phyloP scores from a whole-genome alignment of 768 basidiomycete genomes.

The Neoboletus subvelutipes region DNA sequence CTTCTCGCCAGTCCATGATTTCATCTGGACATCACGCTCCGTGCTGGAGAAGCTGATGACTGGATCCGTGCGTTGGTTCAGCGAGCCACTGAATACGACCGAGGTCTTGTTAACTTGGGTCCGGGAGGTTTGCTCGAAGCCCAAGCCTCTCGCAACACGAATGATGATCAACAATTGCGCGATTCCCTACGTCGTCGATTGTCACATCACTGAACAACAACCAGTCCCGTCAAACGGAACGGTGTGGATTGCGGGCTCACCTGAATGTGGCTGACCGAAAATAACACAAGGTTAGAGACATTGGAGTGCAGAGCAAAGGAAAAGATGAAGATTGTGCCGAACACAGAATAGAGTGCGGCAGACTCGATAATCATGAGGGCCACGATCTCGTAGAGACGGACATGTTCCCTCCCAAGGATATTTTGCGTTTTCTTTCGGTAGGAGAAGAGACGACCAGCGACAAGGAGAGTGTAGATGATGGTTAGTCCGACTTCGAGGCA shows the following conservation, averaged over 20 bases:
- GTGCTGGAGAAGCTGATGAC: not conserved
- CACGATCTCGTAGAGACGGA: constrained; percentile 27
- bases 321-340: constrained; percentile 34
- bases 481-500: constrained; percentile 31
- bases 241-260: constrained; percentile 10
- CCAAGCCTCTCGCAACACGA: constrained; percentile 34
- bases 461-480: constrained; percentile 32
- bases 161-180: constrained; percentile 37
- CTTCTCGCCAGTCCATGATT: not conserved
- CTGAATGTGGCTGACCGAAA: constrained; percentile 35
- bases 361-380: constrained; percentile 38
- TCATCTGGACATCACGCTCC: not conserved
- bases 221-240: not conserved
- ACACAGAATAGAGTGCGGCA: constrained; percentile 28
- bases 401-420: constrained; percentile 15
- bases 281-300: constrained; percentile 35
- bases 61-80: not conserved
- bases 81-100: constrained; percentile 6
- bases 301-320: constrained; percentile 24
- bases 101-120: not conserved
- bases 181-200: constrained; percentile 27
- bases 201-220: not conserved
- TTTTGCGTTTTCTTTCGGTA: constrained; percentile 17
- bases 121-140: constrained; percentile 9
- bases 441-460: constrained; percentile 28